Conservation (phyloP, 257 asterid genomes). For the Datura wrightii region DNA sequence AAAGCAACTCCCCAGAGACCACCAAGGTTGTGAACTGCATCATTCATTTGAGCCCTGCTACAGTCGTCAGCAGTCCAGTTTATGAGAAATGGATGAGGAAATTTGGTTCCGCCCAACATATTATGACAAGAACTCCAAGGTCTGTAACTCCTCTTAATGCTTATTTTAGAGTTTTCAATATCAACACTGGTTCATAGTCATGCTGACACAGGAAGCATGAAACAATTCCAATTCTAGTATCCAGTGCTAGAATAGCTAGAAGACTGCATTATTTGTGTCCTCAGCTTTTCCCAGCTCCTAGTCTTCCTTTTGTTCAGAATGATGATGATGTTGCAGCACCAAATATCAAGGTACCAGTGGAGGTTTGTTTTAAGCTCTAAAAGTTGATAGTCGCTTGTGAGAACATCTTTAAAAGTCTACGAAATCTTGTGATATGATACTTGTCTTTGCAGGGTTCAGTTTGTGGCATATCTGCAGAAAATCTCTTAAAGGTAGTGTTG, state of each 20-base stretch:
- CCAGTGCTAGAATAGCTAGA: conserved; percentile 8
- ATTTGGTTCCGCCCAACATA: conserved; percentile 8
- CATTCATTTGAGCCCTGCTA: conserved; percentile 22
- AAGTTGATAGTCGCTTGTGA: background rate
- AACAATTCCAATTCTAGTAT: conserved; percentile 25
- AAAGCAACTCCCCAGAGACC: background rate
- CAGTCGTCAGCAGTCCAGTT: background rate
- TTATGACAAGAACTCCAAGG: conserved; percentile 11
- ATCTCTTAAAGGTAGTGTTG: conserved; percentile 13
- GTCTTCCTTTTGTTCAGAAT: background rate
- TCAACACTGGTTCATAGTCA: background rate
- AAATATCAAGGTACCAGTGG: background rate
- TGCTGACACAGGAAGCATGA: conserved; percentile 11
- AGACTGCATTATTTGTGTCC: conserved; percentile 20
- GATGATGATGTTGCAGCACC: background rate
- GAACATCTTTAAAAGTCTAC: background rate
- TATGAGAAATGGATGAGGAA: conserved; percentile 8
- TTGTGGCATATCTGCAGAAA: conserved; percentile 25
- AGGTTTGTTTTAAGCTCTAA: conserved; percentile 12
- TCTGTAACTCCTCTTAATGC: background rate
- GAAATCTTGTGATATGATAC: background rate
- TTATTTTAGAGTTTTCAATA: background rate
- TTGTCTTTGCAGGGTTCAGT: background rate
- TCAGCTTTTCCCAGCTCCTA: conserved; percentile 11
- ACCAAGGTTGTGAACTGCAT: background rate